Percentiles rank a stretch among this genome's conserved stretches.
phyloP scores from a whole-genome alignment of 176 grass and related monocot genomes.

The Poa pratensis region DNA sequence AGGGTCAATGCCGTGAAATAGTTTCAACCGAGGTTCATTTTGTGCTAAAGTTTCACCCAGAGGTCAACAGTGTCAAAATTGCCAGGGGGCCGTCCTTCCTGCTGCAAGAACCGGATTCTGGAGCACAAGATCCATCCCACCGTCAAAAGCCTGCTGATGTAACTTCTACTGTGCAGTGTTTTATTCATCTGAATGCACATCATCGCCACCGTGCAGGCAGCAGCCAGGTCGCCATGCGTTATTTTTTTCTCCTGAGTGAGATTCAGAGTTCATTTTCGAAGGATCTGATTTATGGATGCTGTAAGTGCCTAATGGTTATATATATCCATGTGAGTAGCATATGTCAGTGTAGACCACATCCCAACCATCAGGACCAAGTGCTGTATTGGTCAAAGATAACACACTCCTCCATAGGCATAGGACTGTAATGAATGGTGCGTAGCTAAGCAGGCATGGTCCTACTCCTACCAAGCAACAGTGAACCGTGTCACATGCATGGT shows the following conservation, averaged over 20 bases:
- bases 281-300: neutral
- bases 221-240: neutral
- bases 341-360: neutral
- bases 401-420: neutral
- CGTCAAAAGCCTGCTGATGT: neutral
- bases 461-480: constrained; percentile 22
- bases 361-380: neutral
- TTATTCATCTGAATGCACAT: constrained; percentile 8
- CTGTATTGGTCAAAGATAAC: constrained; percentile 16
- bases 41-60: no score
- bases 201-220: neutral
- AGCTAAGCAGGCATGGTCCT: constrained; percentile 2
- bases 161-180: neutral
- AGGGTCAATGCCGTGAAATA: no score
- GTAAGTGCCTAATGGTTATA: neutral
- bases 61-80: no score
- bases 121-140: neutral
- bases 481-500: neutral
- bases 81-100: neutral
- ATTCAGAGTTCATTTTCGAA: neutral
- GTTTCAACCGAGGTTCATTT: no score
- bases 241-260: neutral
- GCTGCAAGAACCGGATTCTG: neutral
- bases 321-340: neutral
- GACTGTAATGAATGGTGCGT: neutral